These are phyloP conservation scores for Macrophomina phaseolina DNA, from an alignment of 2,329 filamentous ascomycete species.

Conservation along the genomic window DNA sequence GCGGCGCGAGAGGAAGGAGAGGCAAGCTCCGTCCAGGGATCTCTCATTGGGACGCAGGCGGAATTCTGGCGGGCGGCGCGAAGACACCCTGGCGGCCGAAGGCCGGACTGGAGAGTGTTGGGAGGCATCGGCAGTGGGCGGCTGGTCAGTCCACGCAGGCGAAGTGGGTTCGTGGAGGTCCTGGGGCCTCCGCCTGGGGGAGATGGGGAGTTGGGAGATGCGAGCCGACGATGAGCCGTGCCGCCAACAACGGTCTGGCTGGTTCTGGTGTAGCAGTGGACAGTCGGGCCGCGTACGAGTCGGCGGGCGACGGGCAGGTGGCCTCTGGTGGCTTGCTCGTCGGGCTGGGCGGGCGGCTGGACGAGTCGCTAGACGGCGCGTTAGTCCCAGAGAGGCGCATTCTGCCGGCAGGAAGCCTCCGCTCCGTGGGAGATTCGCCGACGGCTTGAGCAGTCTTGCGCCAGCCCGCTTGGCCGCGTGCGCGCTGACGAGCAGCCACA, in stretches of 20 bases:
- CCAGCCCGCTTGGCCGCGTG: background rate
- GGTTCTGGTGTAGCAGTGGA: background rate
- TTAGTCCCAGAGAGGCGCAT: background rate
- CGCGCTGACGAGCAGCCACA: background rate
- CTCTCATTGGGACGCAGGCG: background rate
- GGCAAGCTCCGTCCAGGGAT: background rate
- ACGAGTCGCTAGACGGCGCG: background rate
- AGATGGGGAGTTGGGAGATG: background rate
- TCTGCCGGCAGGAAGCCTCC: slow-evolving; percentile 9
- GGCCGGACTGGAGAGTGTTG: slow-evolving; percentile 1
- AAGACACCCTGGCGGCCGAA: background rate
- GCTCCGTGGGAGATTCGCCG: slow-evolving; percentile 7
- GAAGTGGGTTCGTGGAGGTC: slow-evolving; percentile 21
- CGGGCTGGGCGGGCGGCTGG: background rate
- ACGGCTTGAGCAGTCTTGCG: background rate
- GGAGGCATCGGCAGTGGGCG: background rate
- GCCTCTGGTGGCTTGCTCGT: slow-evolving; percentile 2
- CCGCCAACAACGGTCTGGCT: slow-evolving; percentile 12
- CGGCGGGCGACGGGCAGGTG: background rate
- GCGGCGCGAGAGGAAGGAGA: background rate
- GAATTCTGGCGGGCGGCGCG: slow-evolving; percentile 1
- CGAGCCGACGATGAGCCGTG: slow-evolving; percentile 16
- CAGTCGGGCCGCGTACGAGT: slow-evolving; percentile 20
- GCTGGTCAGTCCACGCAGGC: background rate
- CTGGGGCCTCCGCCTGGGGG: slow-evolving; percentile 24